Percentiles rank a stretch among this genome's conserved stretches.
Conservation (phyloP, 148 eudicot species). For the Suaeda aralocaspica region DNA sequence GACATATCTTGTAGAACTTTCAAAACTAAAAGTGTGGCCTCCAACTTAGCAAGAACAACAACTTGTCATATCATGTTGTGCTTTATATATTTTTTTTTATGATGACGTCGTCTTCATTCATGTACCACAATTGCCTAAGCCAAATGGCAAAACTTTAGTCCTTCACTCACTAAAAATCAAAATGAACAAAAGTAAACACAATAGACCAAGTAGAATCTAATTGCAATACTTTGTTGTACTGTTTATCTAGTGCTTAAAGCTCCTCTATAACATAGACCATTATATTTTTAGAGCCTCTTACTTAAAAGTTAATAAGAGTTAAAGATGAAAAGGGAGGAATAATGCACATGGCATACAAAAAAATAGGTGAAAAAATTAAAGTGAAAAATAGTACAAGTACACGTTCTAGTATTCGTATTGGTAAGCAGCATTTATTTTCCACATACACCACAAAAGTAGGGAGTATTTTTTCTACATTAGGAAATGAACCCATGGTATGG, state of each 20-base stretch:
- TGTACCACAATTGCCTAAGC: neutral
- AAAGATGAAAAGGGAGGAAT: neutral
- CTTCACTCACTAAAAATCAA: neutral
- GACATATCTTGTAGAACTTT: too few species aligned
- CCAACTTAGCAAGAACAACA: too few species aligned
- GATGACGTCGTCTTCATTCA: too few species aligned
- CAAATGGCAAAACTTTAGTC: too few species aligned
- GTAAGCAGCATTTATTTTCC: conserved; percentile 18
- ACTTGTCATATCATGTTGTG: too few species aligned
- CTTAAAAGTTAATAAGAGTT: neutral
- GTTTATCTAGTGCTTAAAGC: neutral
- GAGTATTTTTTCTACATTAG: conserved; percentile 15
- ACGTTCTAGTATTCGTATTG: conserved; percentile 7
- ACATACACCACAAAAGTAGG: conserved; percentile 8
- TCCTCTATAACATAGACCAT: neutral
- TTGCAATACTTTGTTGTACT: neutral
- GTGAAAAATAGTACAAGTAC: neutral
- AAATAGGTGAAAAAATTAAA: conserved; percentile 10
- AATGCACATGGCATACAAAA: conserved; percentile 22
- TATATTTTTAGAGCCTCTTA: neutral
- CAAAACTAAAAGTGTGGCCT: too few species aligned
- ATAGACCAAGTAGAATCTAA: neutral
- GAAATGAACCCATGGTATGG: conserved; percentile 12
- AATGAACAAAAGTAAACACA: neutral
- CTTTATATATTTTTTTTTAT: too few species aligned